These are phyloP conservation scores for Komagataella ulmi DNA, from an alignment of 805 yeast species.

Conservation along the genomic window DNA sequence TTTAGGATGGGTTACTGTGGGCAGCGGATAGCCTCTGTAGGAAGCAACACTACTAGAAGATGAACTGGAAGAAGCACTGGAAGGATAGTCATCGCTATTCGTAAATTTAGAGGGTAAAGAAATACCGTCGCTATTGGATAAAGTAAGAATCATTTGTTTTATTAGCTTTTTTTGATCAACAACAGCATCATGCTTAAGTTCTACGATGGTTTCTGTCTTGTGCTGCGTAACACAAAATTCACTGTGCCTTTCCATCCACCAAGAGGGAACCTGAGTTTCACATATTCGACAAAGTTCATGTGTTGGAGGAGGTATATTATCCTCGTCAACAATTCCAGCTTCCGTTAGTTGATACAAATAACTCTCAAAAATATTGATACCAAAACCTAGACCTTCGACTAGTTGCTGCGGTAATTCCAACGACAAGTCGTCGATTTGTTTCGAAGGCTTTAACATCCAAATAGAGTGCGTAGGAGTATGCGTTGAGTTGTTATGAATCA, in stretches of 20 bases:
- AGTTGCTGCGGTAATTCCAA: constrained; percentile 59
- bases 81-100: not conserved
- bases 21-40: constrained; percentile 46
- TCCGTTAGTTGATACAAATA: constrained; percentile 57
- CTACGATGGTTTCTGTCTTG: constrained; percentile 65
- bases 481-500: constrained; percentile 50
- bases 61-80: constrained; percentile 1
- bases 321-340: constrained; percentile 48
- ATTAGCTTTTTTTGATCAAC: constrained; percentile 55
- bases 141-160: constrained; percentile 25
- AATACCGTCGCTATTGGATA: constrained; percentile 10
- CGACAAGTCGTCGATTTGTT: constrained; percentile 44
- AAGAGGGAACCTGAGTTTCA: constrained; percentile 80
- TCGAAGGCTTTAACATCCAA: constrained; percentile 84
- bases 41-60: constrained; percentile 19
- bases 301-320: constrained; percentile 64
- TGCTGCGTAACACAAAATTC: constrained; percentile 82
- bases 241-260: constrained; percentile 93
- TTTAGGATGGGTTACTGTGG: constrained; percentile 4
- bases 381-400: constrained; percentile 75
- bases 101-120: constrained; percentile 1
- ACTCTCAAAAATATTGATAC: constrained; percentile 70
- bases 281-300: constrained; percentile 83
- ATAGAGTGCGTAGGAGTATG: constrained; percentile 66
- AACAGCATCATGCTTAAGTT: constrained; percentile 59